A percentile compares a stretch with the other conserved stretches of the same genome.
These are phyloP conservation scores for Botryosphaeria agaves DNA, from an alignment of 2,329 filamentous ascomycete genomes.

Conservation along the genomic window DNA sequence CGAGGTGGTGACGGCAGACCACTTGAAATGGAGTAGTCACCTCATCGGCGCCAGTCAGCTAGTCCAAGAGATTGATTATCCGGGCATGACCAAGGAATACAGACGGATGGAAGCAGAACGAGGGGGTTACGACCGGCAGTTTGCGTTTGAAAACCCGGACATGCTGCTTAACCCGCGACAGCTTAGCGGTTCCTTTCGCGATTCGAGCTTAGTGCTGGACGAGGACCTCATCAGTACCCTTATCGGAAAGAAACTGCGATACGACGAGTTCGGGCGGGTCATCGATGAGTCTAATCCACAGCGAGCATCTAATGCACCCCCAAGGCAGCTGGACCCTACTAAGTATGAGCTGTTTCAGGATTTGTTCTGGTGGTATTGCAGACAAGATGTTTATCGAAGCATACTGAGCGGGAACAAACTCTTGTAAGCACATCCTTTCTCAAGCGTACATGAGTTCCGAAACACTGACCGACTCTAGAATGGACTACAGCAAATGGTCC, in stretches of 20 bases:
- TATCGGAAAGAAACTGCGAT: slow-evolving; percentile 38
- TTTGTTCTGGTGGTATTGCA: slow-evolving; percentile 89
- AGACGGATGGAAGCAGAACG: slow-evolving; percentile 43
- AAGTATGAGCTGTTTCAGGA: slow-evolving; percentile 70
- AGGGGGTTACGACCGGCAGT: slow-evolving; percentile 12
- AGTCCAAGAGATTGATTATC: slow-evolving; percentile 66
- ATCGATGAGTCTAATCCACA: slow-evolving; percentile 15
- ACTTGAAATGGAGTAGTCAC: slow-evolving; percentile 91
- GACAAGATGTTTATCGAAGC: slow-evolving; percentile 86
- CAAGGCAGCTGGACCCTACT: slow-evolving; percentile 43
- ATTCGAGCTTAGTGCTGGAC: slow-evolving; percentile 17
- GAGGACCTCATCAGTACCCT: slow-evolving; percentile 39
- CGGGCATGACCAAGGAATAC: slow-evolving; percentile 52
- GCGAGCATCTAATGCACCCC: slow-evolving; percentile 14
- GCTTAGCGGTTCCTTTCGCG: neutral
- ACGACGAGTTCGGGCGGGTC: slow-evolving; percentile 38
- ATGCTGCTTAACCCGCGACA: neutral
- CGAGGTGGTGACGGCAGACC: slow-evolving; percentile 87
- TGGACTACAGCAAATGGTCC: slow-evolving; percentile 68
- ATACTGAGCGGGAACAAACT: slow-evolving; percentile 71
- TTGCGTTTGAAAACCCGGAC: neutral
- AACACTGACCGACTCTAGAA: slow-evolving; percentile 28
- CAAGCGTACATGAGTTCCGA: neutral
- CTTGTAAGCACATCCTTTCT: slow-evolving; percentile 44
- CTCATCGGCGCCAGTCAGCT: slow-evolving; percentile 70